Evolutionary conservation across 169 alveolate species (phyloP).

Genomic region (Eimeria praecox): DNA sequence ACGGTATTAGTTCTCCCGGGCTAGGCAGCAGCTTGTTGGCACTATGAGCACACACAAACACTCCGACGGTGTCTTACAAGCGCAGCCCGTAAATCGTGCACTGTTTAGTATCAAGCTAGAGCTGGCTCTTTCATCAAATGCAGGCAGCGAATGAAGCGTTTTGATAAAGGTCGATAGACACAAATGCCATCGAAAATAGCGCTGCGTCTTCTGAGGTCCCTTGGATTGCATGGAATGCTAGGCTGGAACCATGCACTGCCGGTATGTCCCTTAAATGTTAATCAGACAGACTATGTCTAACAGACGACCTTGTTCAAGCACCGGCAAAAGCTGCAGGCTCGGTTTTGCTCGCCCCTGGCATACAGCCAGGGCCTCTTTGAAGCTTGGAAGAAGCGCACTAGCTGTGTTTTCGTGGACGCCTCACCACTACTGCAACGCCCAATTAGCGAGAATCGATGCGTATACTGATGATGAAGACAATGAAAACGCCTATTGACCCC

Average conservation of each 20-base stretch:
- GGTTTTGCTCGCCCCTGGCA: not conserved
- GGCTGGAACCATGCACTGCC: not conserved
- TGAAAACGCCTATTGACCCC: not conserved
- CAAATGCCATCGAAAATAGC: not conserved
- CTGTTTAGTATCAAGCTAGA: not conserved
- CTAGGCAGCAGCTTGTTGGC: not conserved
- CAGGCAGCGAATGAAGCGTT: not conserved
- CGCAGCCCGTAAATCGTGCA: not conserved
- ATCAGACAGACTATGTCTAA: not conserved
- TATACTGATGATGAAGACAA: not conserved
- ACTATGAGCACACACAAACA: not conserved
- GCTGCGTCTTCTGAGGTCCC: not conserved
- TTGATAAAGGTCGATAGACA: not conserved
- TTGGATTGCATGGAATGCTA: not conserved
- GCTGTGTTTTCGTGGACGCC: not conserved
- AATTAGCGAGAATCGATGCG: not conserved
- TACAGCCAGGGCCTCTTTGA: not conserved
- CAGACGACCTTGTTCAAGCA: not conserved
- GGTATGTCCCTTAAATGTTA: not conserved
- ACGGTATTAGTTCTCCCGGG: not conserved
- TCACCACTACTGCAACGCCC: not conserved
- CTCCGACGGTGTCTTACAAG: not conserved
- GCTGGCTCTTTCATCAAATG: not conserved
- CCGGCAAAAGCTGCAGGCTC: not conserved
- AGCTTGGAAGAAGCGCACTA: not conserved